Conservation (phyloP, 1,139 yeast genomes). For the Blastobotrys serpentis region DNA sequence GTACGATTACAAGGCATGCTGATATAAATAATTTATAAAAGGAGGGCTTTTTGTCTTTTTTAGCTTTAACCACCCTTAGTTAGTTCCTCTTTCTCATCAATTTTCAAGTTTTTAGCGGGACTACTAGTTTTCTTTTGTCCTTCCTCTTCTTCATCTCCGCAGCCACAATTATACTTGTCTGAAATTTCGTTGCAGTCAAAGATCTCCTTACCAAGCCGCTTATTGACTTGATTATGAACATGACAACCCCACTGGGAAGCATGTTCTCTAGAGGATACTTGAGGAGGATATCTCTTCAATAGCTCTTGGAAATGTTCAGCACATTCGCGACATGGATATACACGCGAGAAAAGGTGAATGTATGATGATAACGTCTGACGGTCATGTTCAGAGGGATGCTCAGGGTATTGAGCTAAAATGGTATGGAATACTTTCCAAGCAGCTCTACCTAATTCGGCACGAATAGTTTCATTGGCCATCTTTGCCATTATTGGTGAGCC, state of each 20-base stretch:
- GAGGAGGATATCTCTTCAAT: slow-evolving; percentile 77
- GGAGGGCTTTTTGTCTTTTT: not conserved
- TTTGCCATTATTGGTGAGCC: slow-evolving; percentile 76
- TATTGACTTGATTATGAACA: slow-evolving; percentile 86
- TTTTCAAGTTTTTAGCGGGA: slow-evolving; percentile 13
- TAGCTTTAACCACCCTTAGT: slow-evolving; percentile 17
- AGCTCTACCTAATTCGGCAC: slow-evolving; percentile 78
- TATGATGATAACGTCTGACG: slow-evolving; percentile 57
- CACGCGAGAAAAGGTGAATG: slow-evolving; percentile 41
- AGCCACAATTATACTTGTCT: slow-evolving; percentile 95
- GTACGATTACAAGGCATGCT: slow-evolving; percentile 3
- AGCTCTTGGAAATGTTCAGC: slow-evolving; percentile 83
- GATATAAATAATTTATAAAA: not conserved
- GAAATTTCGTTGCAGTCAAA: slow-evolving; percentile 83
- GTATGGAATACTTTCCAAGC: slow-evolving; percentile 93
- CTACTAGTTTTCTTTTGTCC: too few relatives aligned
- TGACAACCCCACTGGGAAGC: slow-evolving; percentile 98
- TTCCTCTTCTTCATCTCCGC: slow-evolving; percentile 69
- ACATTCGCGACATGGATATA: slow-evolving; percentile 62
- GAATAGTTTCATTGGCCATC: slow-evolving; percentile 66
- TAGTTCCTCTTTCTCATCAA: slow-evolving; percentile 17
- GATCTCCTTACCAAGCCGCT: slow-evolving; percentile 60
- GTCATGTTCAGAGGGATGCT: slow-evolving; percentile 64
- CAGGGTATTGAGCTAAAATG: slow-evolving; percentile 87
- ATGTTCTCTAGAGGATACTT: slow-evolving; percentile 66